Evolutionary conservation across 179 eudicot species (phyloP), one percentile per base, ranked within the genome.

Genomic region (Spinacia oleracea): DNA sequence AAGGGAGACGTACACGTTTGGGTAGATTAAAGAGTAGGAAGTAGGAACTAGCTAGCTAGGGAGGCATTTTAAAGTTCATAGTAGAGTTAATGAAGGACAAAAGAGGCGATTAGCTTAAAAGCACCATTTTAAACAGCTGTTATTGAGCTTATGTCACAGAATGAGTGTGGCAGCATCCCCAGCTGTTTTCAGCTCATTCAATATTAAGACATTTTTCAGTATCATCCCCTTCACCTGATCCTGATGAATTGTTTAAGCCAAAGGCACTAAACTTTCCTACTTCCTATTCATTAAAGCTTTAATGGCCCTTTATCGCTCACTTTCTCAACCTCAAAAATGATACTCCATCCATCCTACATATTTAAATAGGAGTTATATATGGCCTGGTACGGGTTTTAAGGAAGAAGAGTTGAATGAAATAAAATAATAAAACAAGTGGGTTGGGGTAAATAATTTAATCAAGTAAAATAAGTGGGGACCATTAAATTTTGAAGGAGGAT

Each of bases 141-240:
- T 18, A 25, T 46, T 9, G 34, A 29, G 66, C 29, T 29, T 14
- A 29, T 60, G 66, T 60, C 66, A 60, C 66, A 60, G 34, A 29
- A 60, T 29, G 18, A 8, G 66, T 60, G 66, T 60, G 66, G 66
- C 66, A 60, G 66, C 66, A 60, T 51, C 34, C 51, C 53, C 75
- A 51, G 75, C 62, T 72, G 75, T 72, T 31, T 6, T 48, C 42
- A 27, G 75, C 75, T 72, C 75, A 71, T 67, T 40, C 31, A 40
- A 21, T 21, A 38, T 29, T n/a, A 32, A 14, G 43, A 64, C 69
- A 64, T 16, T n/a, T 32, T 68, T 68, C 21, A 14, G 40, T 31
- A 65, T 65, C 69, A n/a, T 31, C 10, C n/a, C 21, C 70, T 68
- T 68, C 72, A 68, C 72, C 72, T 68, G 72, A 68, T 68, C 51